Evolutionary conservation across 257 asterid genomes (phyloP), one percentile per base, ranked within the genome.

Genomic region (Solanum gracilifrons): DNA sequence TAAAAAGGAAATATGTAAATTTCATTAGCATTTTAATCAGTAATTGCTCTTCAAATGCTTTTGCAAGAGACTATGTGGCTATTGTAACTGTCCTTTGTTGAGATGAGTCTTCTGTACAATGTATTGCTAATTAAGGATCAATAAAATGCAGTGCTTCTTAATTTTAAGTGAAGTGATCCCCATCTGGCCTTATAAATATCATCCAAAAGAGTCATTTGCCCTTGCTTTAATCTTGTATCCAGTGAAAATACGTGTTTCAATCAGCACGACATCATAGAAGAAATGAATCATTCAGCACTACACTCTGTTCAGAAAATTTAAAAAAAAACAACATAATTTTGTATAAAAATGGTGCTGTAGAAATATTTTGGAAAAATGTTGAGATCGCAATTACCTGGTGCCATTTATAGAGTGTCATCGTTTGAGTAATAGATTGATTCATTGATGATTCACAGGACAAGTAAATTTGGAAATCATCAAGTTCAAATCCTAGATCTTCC

Each of bases 231-330:
- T 79, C 66, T 27, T n/a, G 25, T 79, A 35, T 46, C 27, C 85
- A 15, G 16, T 41, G 62, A 43, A 77, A 79, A 25, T 76, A 4
- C 5, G 2, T 79, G 84, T 27, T 79, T 90, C 87, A 89, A 90
- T 87, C 86, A 90, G 5, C 87, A 92, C 74, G 1, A 86, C 89
- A 2, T 91, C 90, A 16, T 82, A 91, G 35, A 86, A 1, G 91
- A 74, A 12, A 89, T 85, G 20, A 86, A 6, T 13, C 90, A 88
- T 86, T 89, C 91, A 23, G 15, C 75, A 20, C 88, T 91, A 60
- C 83, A 90, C 74, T 88, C 92, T 90, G 5, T 74, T 21, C 51
- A 29, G 27, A 35, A 31, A 39, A 36, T 33, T 32, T 32, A 4
- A 31, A 31, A 31, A 31, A 6, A 32, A 21, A 41, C n/a, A 66